Evolutionary conservation across 106 monocot species (phyloP).

Genomic region (Apostasia shenzhenica): DNA sequence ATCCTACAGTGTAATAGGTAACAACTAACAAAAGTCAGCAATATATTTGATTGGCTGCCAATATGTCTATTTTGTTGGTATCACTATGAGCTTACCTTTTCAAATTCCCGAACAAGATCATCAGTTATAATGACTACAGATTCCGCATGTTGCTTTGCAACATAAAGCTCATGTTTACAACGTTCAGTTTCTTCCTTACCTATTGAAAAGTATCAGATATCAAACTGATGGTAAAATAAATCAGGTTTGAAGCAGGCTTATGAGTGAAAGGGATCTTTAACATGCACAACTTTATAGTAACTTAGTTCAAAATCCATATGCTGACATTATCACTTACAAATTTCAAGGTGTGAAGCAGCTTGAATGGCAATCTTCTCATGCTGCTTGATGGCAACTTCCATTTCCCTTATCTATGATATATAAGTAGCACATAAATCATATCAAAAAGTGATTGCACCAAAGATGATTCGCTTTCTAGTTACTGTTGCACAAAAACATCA

Average conservation of each 20-base stretch:
- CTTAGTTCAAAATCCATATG: background rate
- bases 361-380: slow-evolving; percentile 62
- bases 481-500: background rate
- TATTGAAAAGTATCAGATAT: slow-evolving; percentile 13
- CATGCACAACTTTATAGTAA: background rate
- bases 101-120: slow-evolving; percentile 72
- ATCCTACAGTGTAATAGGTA: too few relatives aligned
- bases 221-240: slow-evolving; percentile 2
- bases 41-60: too few relatives aligned
- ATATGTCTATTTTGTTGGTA: too few relatives aligned
- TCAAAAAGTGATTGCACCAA: background rate
- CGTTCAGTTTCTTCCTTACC: slow-evolving; percentile 55
- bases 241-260: background rate
- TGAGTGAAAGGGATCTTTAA: background rate
- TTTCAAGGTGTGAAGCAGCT: slow-evolving; percentile 54
- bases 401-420: slow-evolving; percentile 62
- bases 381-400: slow-evolving; percentile 74
- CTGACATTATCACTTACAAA: slow-evolving; percentile 51
- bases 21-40: too few relatives aligned
- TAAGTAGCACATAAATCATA: background rate
- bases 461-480: background rate
- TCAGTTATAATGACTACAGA: slow-evolving; percentile 66
- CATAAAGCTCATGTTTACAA: slow-evolving; percentile 43
- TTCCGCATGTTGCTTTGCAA: slow-evolving; percentile 76
- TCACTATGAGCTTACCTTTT: slow-evolving; percentile 23